Conservation (phyloP, 495 filamentous ascomycete genomes). For the Friedmanniomyces simplex region DNA sequence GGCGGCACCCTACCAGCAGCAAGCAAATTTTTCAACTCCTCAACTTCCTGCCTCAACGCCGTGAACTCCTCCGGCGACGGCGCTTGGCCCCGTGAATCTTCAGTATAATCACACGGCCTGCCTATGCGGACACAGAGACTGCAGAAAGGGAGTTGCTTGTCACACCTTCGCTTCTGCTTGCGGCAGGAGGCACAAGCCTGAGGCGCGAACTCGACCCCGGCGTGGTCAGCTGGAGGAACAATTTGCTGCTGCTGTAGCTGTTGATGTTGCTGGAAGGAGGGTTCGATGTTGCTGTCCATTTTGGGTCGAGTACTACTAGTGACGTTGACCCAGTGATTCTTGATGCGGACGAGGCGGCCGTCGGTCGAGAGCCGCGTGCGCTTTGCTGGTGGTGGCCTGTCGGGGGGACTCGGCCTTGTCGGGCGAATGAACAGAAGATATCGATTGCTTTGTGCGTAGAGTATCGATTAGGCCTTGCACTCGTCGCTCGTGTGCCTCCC, state of each 20-base stretch:
- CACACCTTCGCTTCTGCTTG: conserved; percentile 43
- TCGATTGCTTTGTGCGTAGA: no score
- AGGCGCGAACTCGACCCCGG: conserved; percentile 7
- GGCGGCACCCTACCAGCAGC: background rate
- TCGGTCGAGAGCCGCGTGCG: background rate
- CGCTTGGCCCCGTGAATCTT: conserved; percentile 14
- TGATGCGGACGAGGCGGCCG: background rate
- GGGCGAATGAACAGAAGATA: background rate
- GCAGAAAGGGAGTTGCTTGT: conserved; percentile 38
- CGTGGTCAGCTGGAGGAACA: background rate
- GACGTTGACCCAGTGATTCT: background rate
- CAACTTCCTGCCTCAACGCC: conserved; percentile 30
- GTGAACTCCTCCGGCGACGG: conserved; percentile 36
- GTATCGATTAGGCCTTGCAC: no score
- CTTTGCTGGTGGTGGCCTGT: background rate
- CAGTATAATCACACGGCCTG: conserved; percentile 36
- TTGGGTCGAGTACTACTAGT: background rate
- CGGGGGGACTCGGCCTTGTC: background rate
- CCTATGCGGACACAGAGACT: conserved; percentile 26
- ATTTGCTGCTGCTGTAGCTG: background rate
- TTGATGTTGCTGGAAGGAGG: conserved; percentile 3
- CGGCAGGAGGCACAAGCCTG: conserved; percentile 19
- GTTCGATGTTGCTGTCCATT: conserved; percentile 1
- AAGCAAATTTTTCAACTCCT: conserved; percentile 31
- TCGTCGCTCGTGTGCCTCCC: no score